A percentile compares a stretch with the other conserved stretches of the same genome.
These are phyloP conservation scores for Saccharomycopsis schoenii DNA, from an alignment of 805 yeast genomes.

Conservation along the genomic window DNA sequence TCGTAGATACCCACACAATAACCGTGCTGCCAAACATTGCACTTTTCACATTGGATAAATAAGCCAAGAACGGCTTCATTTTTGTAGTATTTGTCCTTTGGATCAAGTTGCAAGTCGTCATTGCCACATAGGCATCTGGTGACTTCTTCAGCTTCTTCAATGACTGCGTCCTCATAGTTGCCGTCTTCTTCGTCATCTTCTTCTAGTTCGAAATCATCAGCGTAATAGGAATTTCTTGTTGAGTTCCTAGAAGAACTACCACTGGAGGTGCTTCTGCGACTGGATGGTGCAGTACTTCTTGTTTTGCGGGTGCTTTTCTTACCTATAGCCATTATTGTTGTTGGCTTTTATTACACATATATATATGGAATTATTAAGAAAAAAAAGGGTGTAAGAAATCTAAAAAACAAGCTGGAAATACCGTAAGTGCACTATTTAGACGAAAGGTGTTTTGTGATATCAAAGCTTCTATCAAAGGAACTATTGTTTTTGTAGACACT, in stretches of 20 bases:
- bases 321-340: background rate
- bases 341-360: no score
- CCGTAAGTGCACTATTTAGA: no score
- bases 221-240: background rate
- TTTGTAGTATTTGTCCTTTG: slow-evolving; percentile 31
- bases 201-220: slow-evolving; percentile 2
- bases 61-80: slow-evolving; percentile 46
- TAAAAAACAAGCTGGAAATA: no score
- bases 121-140: slow-evolving; percentile 38
- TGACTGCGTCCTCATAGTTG: slow-evolving; percentile 2
- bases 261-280: background rate
- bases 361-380: no score
- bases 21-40: slow-evolving; percentile 97
- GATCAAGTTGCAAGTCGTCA: slow-evolving; percentile 24
- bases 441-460: no score
- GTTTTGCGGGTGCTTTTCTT: background rate
- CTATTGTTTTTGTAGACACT: no score
- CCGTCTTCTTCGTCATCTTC: slow-evolving; percentile 4
- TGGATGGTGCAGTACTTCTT: background rate
- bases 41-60: slow-evolving; percentile 77
- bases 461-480: no score
- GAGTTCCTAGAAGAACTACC: background rate
- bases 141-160: slow-evolving; percentile 24
- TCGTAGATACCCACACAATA: slow-evolving; percentile 80
- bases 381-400: no score